Conservation (phyloP, 257 asterid species). For the Coffea eugenioides region DNA sequence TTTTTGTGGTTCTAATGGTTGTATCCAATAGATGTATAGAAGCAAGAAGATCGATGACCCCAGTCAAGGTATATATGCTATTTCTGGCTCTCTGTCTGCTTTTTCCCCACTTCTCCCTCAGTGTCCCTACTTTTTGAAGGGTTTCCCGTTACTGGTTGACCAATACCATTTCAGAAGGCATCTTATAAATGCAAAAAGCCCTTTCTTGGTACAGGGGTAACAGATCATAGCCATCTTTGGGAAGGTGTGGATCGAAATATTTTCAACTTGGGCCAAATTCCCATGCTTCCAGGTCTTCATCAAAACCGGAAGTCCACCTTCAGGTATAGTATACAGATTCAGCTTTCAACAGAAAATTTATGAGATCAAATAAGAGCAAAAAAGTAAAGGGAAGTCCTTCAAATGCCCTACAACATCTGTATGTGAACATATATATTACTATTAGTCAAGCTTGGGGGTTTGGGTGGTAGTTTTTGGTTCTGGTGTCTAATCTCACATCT, state of each 20-base stretch:
- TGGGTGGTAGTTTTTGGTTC: slow-evolving; percentile 16
- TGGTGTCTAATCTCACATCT: neutral
- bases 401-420: neutral
- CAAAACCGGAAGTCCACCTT: slow-evolving; percentile 32
- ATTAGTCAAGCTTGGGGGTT: neutral
- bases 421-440: neutral
- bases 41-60: slow-evolving; percentile 72
- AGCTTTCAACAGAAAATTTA: neutral
- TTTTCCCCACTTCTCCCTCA: neutral
- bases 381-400: neutral
- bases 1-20: slow-evolving; percentile 3
- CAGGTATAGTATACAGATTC: slow-evolving; percentile 49
- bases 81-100: neutral
- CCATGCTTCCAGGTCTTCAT: slow-evolving; percentile 31
- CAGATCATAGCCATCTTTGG: slow-evolving; percentile 40
- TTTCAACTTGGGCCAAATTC: slow-evolving; percentile 63
- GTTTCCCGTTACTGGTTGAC: neutral
- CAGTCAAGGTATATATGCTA: slow-evolving; percentile 41
- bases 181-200: neutral
- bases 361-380: neutral
- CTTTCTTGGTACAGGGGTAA: slow-evolving; percentile 33
- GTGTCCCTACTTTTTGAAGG: neutral
- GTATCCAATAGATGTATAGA: slow-evolving; percentile 63
- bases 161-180: neutral
- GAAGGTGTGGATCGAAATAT: slow-evolving; percentile 60